phyloP scores from a whole-genome alignment of 257 asterid species.

The Solanum habrochaites region DNA sequence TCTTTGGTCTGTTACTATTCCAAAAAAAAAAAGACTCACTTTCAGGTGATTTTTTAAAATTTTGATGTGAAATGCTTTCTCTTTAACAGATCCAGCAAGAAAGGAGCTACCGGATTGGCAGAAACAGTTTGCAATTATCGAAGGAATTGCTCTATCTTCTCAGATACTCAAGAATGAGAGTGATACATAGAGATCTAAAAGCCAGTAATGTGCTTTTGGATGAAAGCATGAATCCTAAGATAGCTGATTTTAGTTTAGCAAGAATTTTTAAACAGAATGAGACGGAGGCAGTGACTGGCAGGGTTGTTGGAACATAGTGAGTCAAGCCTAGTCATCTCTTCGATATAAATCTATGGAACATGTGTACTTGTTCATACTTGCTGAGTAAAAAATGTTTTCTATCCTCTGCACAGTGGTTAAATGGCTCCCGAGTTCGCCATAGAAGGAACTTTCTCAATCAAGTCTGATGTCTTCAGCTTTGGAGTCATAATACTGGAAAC shows the following conservation, averaged over 20 bases:
- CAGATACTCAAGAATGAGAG: background rate
- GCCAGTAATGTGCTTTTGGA: background rate
- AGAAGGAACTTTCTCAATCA: too few species aligned
- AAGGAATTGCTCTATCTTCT: background rate
- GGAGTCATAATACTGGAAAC: too few species aligned
- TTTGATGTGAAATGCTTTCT: background rate
- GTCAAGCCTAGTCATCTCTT: background rate
- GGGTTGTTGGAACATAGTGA: conserved; percentile 51
- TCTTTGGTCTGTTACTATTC: conserved; percentile 21
- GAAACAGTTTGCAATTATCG: conserved; percentile 10
- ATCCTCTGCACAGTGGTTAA: conserved; percentile 29
- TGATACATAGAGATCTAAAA: background rate
- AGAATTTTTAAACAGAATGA: conserved; percentile 35
- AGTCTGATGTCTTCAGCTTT: too few species aligned
- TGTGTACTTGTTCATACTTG: background rate
- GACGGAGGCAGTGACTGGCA: conserved; percentile 34
- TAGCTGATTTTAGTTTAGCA: conserved; percentile 59
- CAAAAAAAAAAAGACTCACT: background rate
- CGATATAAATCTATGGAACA: background rate
- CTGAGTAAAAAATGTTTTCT: background rate
- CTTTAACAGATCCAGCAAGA: conserved; percentile 8
- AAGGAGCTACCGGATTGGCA: conserved; percentile 16
- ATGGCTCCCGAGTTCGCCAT: conserved; percentile 45
- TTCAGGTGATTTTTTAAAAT: background rate
- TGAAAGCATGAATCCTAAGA: conserved; percentile 47